Evolutionary conservation across 2,329 filamentous ascomycete genomes (phyloP), one percentile per base, ranked within the genome.

Genomic region (Amauroascus verrucosus): DNA sequence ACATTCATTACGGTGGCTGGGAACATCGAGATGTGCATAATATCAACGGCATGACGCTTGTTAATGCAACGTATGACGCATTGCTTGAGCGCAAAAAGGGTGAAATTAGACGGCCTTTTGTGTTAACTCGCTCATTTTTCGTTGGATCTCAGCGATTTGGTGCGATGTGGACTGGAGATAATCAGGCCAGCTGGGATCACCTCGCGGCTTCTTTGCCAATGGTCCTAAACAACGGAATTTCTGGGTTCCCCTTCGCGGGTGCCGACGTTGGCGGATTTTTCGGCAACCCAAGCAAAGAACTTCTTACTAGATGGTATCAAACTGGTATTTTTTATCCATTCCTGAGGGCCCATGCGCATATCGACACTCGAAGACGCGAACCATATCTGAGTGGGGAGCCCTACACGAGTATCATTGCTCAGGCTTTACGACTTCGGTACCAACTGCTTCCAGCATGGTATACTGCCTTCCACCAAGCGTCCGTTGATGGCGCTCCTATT

Each of bases 161-260:
- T 58, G 91, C 93, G 55, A 96, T 96, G 90, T 98, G 93, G 93
- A 98, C 93, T 18, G 93, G 93, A 56, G 93, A 98, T 67, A 98
- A 98, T 72, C 86, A 93, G 67, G 93, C 93, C 9, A 83, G 81
- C 22, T 98, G 93, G 93, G 82, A 84, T 16, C 90, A 97, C 64
- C 79, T 98, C 14, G 86, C 83, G n/a, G 86, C 84, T 0, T 86
- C 89, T 1, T 80, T 96, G 35, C 91, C 93, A 22, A 98, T 98
- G 93, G 76, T 95, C 22, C 75, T 98, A 38, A 93, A 86, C 68
- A 87, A 95, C 65, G 90, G 91, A 53, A 89, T 98, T 60, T 83
- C 88, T 1, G 93, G 93, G 6, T 97, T 86, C 69, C 93, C 93
- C 9, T 97, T 97, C 64, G 83, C 88, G 0, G 93, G 93, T 53